Evolutionary conservation across 306 rosid genomes (phyloP), one percentile per base, ranked within the genome.

Genomic region (Boehmeria nivea): DNA sequence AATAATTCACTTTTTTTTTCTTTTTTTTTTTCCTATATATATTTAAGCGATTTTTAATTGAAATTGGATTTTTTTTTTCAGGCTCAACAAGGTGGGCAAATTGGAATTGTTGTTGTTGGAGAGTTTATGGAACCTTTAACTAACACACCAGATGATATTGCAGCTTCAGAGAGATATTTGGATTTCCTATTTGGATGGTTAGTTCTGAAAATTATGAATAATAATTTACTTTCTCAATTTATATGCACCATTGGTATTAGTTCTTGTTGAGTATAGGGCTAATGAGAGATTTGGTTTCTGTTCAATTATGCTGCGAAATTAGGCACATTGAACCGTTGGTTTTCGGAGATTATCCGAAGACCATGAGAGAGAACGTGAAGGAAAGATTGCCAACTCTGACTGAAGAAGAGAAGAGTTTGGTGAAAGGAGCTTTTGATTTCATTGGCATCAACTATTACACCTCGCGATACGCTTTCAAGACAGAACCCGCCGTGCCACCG

Each of bases 141-240:
- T 4, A 27, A 20, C 19, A 49, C 61, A 9, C 42, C 39, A 5
- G 78, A 74, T 12, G 78, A 79, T 57, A 17, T n/a, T 28, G 59
- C 52, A 12, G 84, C 81, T 3, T 51, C 67, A 6, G 18, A 51
- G 46, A 65, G 75, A 43, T 44, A 60, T 17, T 2, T 51, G 16
- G 84, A 74, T 37, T 79, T 71, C 44, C 14, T 11, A 12, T 5
- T 59, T 3, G 81, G 81, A 63, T 74, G 84, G 81, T 72, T 3
- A 62, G 71, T 63, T 10, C 36, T 4, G 9, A 4, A 31, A 4
- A 4, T 10, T 31, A 31, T 4, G 36, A 31, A 31, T 0, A 31
- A 31, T 10, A 4, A 6, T 31, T 31, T 10, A 31, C 34, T 28
- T n/a, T 3, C 36, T 31, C 36, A 2, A 4, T 31, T 31, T n/a